Evolutionary conservation across 805 yeast species (phyloP).

Genomic region (Wickerhamomyces queroliae): DNA sequence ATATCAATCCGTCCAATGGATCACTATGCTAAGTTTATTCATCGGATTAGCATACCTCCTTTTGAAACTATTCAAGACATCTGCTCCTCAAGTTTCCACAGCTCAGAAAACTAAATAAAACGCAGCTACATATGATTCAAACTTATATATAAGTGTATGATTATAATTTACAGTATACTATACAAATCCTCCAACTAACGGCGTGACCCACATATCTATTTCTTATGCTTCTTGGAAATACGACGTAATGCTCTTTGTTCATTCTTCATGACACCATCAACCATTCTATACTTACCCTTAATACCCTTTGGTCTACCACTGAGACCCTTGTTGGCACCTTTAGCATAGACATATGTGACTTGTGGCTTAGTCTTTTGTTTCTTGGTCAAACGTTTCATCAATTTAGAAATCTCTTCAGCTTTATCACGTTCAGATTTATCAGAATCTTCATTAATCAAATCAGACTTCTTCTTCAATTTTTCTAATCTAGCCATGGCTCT

Average conservation of each 20-base stretch:
- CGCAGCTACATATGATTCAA: too few relatives aligned
- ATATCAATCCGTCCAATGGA: slow-evolving; percentile 25
- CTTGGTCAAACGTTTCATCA: slow-evolving; percentile 76
- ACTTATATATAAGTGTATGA: too few relatives aligned
- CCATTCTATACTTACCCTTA: slow-evolving; percentile 98
- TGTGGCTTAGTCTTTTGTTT: slow-evolving; percentile 69
- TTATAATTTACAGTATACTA: too few relatives aligned
- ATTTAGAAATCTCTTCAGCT: slow-evolving; percentile 84
- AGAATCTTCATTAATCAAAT: slow-evolving; percentile 79
- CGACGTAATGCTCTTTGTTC: slow-evolving; percentile 92
- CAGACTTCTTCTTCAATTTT: slow-evolving; percentile 88
- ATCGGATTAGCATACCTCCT: slow-evolving; percentile 29
- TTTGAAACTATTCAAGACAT: slow-evolving; percentile 14
- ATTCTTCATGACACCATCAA: slow-evolving; percentile 96
- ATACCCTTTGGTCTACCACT: slow-evolving; percentile 96
- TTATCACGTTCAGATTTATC: slow-evolving; percentile 89
- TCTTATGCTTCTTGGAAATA: slow-evolving; percentile 80
- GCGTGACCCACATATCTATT: too few relatives aligned
- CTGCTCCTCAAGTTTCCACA: too few relatives aligned
- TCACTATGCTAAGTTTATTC: slow-evolving; percentile 30
- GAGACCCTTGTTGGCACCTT: slow-evolving; percentile 77
- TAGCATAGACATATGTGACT: slow-evolving; percentile 85
- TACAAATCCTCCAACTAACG: too few relatives aligned
- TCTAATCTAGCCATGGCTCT: slow-evolving; percentile 85
- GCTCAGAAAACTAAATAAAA: too few relatives aligned